Base-by-base conservation (phyloP, 441 rosid species). In the Mallotus japonicus region DNA sequence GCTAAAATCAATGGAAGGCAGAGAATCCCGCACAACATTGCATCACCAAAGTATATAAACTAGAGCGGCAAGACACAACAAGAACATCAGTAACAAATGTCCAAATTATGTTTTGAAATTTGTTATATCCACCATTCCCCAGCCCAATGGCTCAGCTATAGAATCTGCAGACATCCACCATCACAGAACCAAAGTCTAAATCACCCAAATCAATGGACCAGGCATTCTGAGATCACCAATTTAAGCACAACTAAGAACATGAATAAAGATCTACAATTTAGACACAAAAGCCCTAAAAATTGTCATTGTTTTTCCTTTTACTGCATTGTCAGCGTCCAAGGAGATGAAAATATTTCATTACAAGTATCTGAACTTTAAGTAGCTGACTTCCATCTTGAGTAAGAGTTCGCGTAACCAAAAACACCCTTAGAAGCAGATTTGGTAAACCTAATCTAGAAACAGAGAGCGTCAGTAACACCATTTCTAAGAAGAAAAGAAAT, bases 381-480 rank as follows among this genome's bases (percentile, higher is more conserved):
- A 9, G 11, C 13, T 51, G 6, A 5, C 1, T 28, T 11, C 78
- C 53, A 62, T 70, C 55, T 34, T 28, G 32, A 28, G 32, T 28
- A 28, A 28, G 32, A 28, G 32, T 28, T 28, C 3, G 32, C 1
- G 32, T 28, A 28, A 28, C 32, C 3, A 50, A 15, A 19, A 56
- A 61, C 67, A 72, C 49, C 62, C 61, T n/a, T 69, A 19, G 44
- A 71, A 60, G 53, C 20, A 73, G 61, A 77, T 40, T 69, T 16
- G 15, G 54, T 6, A 34, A 17, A 14, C 56, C 67, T 73, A 76
- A 83, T 63, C 81, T 51, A 67, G 75, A 51, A 63, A 74, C 8
- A 69, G 56, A 72, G 49, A 62, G 66, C 55, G 65, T 78, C 58
- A 54, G 58, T 40, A 46, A 28, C 32, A 54, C 64, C 32, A 28